phyloP scores from a whole-genome alignment of 768 basidiomycete species.

The Kwoniella mangroviensis region DNA sequence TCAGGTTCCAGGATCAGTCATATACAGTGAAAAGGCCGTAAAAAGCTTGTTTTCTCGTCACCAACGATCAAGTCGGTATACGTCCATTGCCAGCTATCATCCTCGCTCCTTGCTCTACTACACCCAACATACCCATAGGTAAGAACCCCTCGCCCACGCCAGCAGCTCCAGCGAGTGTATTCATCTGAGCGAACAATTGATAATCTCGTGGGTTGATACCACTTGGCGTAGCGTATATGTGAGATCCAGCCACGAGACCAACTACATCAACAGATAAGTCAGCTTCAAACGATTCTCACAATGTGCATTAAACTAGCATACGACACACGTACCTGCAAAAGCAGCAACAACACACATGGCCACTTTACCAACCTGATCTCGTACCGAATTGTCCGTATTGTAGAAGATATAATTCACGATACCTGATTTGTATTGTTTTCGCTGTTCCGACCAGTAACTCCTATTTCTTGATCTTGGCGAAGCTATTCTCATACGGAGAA shows the following conservation, averaged over 20 bases:
- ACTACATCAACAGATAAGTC: slow-evolving; percentile 29
- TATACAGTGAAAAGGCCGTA: no score
- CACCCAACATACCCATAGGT: slow-evolving; percentile 34
- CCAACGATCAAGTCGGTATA: slow-evolving; percentile 11
- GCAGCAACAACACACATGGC: slow-evolving; percentile 35
- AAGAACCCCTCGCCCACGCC: slow-evolving; percentile 50
- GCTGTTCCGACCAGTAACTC: slow-evolving; percentile 25
- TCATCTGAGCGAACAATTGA: slow-evolving; percentile 48
- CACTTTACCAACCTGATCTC: slow-evolving; percentile 31
- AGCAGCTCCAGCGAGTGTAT: slow-evolving; percentile 39
- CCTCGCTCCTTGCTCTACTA: slow-evolving; percentile 38
- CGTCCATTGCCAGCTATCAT: slow-evolving; percentile 37
- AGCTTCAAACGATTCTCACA: slow-evolving; percentile 16
- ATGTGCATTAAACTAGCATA: not conserved
- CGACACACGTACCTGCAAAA: slow-evolving; percentile 37
- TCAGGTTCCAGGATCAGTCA: no score
- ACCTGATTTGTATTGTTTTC: slow-evolving; percentile 21
- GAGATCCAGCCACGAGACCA: slow-evolving; percentile 37
- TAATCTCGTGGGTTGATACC: slow-evolving; percentile 44
- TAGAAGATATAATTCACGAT: slow-evolving; percentile 43
- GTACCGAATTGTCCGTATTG: slow-evolving; percentile 24
- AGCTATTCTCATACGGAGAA: not conserved
- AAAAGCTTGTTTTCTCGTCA: no score
- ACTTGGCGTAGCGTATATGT: slow-evolving; percentile 17
- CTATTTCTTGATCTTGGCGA: slow-evolving; percentile 5